A percentile compares a stretch with the other conserved stretches of the same genome.
Conservation (phyloP, 306 rosid genomes). For the Albizia julibrissin region DNA sequence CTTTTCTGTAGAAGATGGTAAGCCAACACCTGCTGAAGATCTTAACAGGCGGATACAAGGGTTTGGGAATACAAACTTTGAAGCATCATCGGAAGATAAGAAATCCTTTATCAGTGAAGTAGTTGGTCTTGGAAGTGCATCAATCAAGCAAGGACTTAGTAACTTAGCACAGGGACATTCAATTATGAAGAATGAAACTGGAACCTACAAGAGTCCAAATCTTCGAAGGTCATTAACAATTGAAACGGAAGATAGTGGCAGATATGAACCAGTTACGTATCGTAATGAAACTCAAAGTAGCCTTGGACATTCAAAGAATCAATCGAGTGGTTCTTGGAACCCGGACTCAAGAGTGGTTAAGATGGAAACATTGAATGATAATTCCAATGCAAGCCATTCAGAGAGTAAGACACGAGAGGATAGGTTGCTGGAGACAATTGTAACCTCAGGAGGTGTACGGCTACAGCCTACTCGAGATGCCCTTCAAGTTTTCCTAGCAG, state of each 20-base stretch:
- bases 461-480: slow-evolving; percentile 98
- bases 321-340: slow-evolving; percentile 63
- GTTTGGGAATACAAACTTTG: slow-evolving; percentile 85
- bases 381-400: slow-evolving; percentile 56
- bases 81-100: slow-evolving; percentile 63
- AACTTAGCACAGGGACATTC: slow-evolving; percentile 80
- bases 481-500: slow-evolving; percentile 73
- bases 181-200: slow-evolving; percentile 70
- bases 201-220: slow-evolving; percentile 84
- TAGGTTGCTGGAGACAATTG: slow-evolving; percentile 91
- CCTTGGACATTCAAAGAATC: slow-evolving; percentile 61
- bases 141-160: slow-evolving; percentile 90
- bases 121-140: slow-evolving; percentile 95
- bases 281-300: slow-evolving; percentile 60
- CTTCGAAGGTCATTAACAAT: slow-evolving; percentile 86
- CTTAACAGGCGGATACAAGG: slow-evolving; percentile 89
- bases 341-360: slow-evolving; percentile 66
- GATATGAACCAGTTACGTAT: slow-evolving; percentile 77
- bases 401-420: slow-evolving; percentile 80
- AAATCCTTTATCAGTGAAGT: slow-evolving; percentile 94
- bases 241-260: slow-evolving; percentile 60
- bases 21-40: slow-evolving; percentile 79
- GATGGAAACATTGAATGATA: slow-evolving; percentile 59
- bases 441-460: slow-evolving; percentile 93
- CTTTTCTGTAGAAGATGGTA: slow-evolving; percentile 75